Conservation (phyloP, 495 filamentous ascomycete genomes). For the Talaromyces thailandensis region DNA sequence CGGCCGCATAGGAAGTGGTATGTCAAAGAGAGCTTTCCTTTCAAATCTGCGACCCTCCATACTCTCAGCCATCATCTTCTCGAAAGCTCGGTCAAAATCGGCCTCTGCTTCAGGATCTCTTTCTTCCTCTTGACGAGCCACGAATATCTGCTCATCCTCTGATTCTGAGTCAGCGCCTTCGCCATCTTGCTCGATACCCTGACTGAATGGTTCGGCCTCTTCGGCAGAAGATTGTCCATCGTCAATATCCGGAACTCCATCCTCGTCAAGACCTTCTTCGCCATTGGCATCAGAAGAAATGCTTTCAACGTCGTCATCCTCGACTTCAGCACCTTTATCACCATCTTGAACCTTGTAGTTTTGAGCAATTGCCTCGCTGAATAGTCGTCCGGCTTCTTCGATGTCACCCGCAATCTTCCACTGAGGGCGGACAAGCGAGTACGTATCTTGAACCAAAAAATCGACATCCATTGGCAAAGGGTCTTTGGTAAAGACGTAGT, state of each 20-base stretch:
- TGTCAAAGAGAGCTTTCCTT: conserved; percentile 86
- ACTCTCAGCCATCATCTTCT: conserved; percentile 98
- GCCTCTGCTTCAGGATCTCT: conserved; percentile 90
- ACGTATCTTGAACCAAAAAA: conserved; percentile 92
- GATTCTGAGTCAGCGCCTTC: conserved; percentile 37
- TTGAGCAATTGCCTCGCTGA: conserved; percentile 78
- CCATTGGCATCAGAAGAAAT: conserved; percentile 53
- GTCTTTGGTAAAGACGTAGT: conserved; percentile 93
- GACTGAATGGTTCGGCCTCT: conserved; percentile 49
- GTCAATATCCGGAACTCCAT: conserved; percentile 44
- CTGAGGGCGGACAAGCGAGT: conserved; percentile 70
- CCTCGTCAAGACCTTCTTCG: conserved; percentile 50
- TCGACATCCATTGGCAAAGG: conserved; percentile 93
- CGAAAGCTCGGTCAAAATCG: conserved; percentile 96
- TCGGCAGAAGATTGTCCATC: conserved; percentile 52
- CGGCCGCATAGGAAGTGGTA: conserved; percentile 81
- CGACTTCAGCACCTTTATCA: conserved; percentile 55
- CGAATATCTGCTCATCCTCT: conserved; percentile 77
- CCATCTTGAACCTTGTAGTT: conserved; percentile 73
- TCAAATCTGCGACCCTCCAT: conserved; percentile 90
- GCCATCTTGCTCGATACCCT: conserved; percentile 31
- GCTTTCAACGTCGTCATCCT: conserved; percentile 55
- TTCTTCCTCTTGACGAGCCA: conserved; percentile 82
- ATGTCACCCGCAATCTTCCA: conserved; percentile 78
- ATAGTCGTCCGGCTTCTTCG: conserved; percentile 75